A percentile compares a stretch with the other conserved stretches of the same genome.
Conservation (phyloP, 495 filamentous ascomycete species). For the Cercophora newfieldiana region DNA sequence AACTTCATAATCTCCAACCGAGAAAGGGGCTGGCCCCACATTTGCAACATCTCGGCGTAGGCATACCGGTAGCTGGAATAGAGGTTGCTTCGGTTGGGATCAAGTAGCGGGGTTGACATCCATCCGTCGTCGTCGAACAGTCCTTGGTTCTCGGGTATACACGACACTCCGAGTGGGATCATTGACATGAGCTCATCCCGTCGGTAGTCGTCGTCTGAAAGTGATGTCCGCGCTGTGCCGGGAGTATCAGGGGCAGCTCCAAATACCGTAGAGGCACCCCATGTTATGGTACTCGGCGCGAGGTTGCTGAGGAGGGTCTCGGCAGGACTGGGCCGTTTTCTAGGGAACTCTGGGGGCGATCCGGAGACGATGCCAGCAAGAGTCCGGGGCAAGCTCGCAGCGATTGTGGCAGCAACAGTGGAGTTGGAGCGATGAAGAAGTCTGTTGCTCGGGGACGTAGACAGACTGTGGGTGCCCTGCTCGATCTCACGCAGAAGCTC, state of each 20-base stretch:
- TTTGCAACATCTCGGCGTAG: constrained; percentile 79
- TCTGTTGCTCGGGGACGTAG: constrained; percentile 69
- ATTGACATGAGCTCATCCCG: constrained; percentile 43
- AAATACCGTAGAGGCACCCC: constrained; percentile 64
- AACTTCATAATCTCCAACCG: constrained; percentile 84
- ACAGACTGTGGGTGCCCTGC: constrained; percentile 61
- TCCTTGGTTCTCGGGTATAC: constrained; percentile 71
- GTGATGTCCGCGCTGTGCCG: constrained; percentile 44
- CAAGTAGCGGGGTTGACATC: constrained; percentile 66
- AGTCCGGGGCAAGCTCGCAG: constrained; percentile 70
- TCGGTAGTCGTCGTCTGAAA: constrained; percentile 47
- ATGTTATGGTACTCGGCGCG: constrained; percentile 60
- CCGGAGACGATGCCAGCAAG: constrained; percentile 69
- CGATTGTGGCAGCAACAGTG: constrained; percentile 62
- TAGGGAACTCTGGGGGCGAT: constrained; percentile 64
- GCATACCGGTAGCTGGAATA: constrained; percentile 72
- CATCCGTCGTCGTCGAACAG: constrained; percentile 78
- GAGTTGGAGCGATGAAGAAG: constrained; percentile 54
- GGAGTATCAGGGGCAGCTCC: constrained; percentile 46
- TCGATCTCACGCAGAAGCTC: constrained; percentile 37
- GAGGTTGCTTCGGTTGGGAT: constrained; percentile 57
- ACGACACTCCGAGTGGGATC: constrained; percentile 55
- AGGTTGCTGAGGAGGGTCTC: constrained; percentile 66
- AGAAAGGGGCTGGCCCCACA: constrained; percentile 76
- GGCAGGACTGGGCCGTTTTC: constrained; percentile 65